A percentile compares a stretch with the other conserved stretches of the same genome.
phyloP scores from a whole-genome alignment of 2,329 filamentous ascomycete genomes.

The Coccinonectria pachysandricola region DNA sequence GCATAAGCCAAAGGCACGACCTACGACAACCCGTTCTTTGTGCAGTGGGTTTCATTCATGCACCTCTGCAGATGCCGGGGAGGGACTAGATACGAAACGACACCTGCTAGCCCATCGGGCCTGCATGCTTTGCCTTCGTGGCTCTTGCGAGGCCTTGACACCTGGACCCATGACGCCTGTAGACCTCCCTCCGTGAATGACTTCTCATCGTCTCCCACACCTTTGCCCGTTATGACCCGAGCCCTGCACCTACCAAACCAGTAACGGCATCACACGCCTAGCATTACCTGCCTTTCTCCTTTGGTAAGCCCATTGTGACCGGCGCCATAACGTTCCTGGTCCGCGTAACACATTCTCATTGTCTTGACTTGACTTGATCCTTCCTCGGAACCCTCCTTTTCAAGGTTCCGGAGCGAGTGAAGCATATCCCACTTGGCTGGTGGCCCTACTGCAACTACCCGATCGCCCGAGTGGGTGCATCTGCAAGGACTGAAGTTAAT shows the following conservation, averaged over 20 bases:
- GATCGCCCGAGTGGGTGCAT: slow-evolving; percentile 22
- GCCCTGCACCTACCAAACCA: slow-evolving; percentile 22
- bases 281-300: too few relatives aligned
- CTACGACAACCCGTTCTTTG: too few relatives aligned
- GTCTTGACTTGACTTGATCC: too few relatives aligned
- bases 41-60: slow-evolving; percentile 12
- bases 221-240: slow-evolving; percentile 23
- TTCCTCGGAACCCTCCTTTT: too few relatives aligned
- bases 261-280: slow-evolving; percentile 12
- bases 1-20: too few relatives aligned
- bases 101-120: too few relatives aligned
- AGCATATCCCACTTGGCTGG: slow-evolving; percentile 15
- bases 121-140: slow-evolving; percentile 14
- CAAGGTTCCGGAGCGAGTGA: slow-evolving; percentile 11
- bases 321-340: too few relatives aligned
- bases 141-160: slow-evolving; percentile 4
- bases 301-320: too few relatives aligned
- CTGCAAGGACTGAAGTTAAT: slow-evolving; percentile 25
- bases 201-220: slow-evolving; percentile 22
- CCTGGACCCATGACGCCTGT: slow-evolving; percentile 13
- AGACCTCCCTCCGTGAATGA: slow-evolving; percentile 16
- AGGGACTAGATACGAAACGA: slow-evolving; percentile 17
- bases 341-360: slow-evolving; percentile 20
- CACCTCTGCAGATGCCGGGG: slow-evolving; percentile 9
- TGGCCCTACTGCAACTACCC: slow-evolving; percentile 23